A percentile compares a stretch with the other conserved stretches of the same genome.
phyloP scores from a whole-genome alignment of 768 basidiomycete genomes.

The Trametes meyenii region DNA sequence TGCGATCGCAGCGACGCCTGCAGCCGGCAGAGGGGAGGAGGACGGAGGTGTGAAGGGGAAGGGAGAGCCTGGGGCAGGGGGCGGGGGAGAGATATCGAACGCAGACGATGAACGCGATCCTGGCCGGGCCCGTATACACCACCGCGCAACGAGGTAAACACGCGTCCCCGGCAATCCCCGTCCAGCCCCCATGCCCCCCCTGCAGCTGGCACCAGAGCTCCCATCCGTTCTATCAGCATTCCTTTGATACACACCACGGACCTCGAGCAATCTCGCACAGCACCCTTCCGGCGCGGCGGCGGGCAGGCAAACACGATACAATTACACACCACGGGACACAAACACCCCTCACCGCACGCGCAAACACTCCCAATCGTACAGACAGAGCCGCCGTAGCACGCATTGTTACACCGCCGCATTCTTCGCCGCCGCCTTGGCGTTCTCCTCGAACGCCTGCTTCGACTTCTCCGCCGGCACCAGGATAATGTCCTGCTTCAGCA shows the following conservation, averaged over 20 bases:
- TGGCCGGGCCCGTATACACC: slow-evolving; percentile 10
- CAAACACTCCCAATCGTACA: neutral
- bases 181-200: slow-evolving; percentile 2
- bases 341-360: slow-evolving; percentile 1
- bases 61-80: too few species aligned
- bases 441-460: slow-evolving; percentile 31
- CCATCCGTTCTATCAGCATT: slow-evolving; percentile 20
- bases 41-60: slow-evolving; percentile 12
- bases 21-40: slow-evolving; percentile 8
- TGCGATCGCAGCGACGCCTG: slow-evolving; percentile 23
- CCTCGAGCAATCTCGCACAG: neutral
- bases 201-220: neutral
- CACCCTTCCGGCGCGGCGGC: slow-evolving; percentile 4
- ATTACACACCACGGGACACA: slow-evolving; percentile 9
- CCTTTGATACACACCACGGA: neutral
- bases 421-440: slow-evolving; percentile 27
- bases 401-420: slow-evolving; percentile 10
- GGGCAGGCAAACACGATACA: slow-evolving; percentile 24
- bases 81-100: slow-evolving; percentile 26
- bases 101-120: slow-evolving; percentile 25
- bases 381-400: too few species aligned
- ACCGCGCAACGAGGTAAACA: slow-evolving; percentile 26
- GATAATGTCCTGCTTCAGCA: slow-evolving; percentile 49
- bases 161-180: slow-evolving; percentile 24
- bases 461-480: slow-evolving; percentile 48